These are phyloP conservation scores for Cercospora sesami DNA, from an alignment of 2,329 filamentous ascomycete species.

Conservation along the genomic window DNA sequence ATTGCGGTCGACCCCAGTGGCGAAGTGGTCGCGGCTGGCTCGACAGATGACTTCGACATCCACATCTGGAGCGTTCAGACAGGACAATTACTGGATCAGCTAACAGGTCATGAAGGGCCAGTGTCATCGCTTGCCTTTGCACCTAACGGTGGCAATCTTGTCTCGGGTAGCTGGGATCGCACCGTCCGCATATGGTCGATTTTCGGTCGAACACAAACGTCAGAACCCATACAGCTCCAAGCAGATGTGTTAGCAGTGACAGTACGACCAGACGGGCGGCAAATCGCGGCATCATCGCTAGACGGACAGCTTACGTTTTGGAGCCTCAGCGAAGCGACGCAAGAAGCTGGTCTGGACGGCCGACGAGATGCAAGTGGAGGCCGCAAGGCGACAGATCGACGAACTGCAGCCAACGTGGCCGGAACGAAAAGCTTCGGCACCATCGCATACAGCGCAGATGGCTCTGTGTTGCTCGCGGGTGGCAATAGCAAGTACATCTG, in stretches of 20 bases:
- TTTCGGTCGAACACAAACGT: constrained; percentile 90
- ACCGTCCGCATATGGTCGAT: constrained; percentile 96
- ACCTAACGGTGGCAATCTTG: constrained; percentile 76
- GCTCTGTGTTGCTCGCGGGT: constrained; percentile 82
- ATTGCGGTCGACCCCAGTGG: constrained; percentile 96
- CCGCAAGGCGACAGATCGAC: constrained; percentile 80
- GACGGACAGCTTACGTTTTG: constrained; percentile 96
- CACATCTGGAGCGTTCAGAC: constrained; percentile 99
- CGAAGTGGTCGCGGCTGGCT: constrained; percentile 93
- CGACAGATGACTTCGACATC: constrained; percentile 92
- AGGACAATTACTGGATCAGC: constrained; percentile 85
- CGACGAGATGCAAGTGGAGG: constrained; percentile 91
- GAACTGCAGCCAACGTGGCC: constrained; percentile 85
- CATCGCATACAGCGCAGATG: constrained; percentile 88
- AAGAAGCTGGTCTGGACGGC: constrained; percentile 82
- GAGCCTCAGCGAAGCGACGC: constrained; percentile 83
- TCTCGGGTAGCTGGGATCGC: constrained; percentile 94
- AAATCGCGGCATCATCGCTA: constrained; percentile 86
- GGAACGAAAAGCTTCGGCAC: constrained; percentile 88
- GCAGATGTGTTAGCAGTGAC: constrained; percentile 85
- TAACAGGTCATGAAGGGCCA: constrained; percentile 91
- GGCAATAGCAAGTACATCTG: constrained; percentile 99
- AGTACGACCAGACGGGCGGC: constrained; percentile 84
- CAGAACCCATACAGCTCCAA: constrained; percentile 87
- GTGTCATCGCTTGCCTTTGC: constrained; percentile 87